Percentiles rank a stretch among this genome's conserved stretches.
Conservation (phyloP, 257 asterid species). For the Cordia subcordata region DNA sequence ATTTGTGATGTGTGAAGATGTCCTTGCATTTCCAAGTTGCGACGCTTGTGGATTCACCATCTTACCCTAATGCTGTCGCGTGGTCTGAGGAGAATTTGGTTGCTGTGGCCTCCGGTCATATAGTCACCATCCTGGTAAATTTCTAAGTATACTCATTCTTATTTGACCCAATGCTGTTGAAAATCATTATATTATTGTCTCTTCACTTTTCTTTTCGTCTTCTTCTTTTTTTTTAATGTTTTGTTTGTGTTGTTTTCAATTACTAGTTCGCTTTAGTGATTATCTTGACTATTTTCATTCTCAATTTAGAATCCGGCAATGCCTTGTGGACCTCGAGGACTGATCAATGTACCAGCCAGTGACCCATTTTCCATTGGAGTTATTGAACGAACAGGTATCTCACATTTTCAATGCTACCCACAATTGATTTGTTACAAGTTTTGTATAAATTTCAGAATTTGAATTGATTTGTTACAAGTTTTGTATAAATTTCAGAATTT, state of each 20-base stretch:
- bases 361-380: constrained; percentile 77
- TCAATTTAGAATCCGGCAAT: constrained; percentile 31
- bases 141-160: neutral
- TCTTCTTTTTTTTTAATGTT: neutral
- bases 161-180: neutral
- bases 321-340: constrained; percentile 63
- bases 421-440: neutral
- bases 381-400: constrained; percentile 52
- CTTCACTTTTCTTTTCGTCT: neutral
- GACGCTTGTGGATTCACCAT: constrained; percentile 54
- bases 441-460: neutral
- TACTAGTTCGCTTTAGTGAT: neutral
- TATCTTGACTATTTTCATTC: neutral
- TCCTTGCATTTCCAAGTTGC: constrained; percentile 57
- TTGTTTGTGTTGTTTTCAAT: neutral
- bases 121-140: constrained; percentile 61
- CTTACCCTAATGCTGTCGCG: constrained; percentile 64
- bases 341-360: constrained; percentile 47
- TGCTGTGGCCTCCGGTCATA: constrained; percentile 71
- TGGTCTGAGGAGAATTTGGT: constrained; percentile 92
- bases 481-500: neutral
- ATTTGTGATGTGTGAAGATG: constrained; percentile 25
- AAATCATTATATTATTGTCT: neutral
- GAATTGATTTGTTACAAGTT: neutral
- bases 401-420: neutral